Percentiles rank a stretch among this genome's conserved stretches.
phyloP scores from a whole-genome alignment of 371 early-diverging fungal genomes.

The Mortierella sp. region DNA sequence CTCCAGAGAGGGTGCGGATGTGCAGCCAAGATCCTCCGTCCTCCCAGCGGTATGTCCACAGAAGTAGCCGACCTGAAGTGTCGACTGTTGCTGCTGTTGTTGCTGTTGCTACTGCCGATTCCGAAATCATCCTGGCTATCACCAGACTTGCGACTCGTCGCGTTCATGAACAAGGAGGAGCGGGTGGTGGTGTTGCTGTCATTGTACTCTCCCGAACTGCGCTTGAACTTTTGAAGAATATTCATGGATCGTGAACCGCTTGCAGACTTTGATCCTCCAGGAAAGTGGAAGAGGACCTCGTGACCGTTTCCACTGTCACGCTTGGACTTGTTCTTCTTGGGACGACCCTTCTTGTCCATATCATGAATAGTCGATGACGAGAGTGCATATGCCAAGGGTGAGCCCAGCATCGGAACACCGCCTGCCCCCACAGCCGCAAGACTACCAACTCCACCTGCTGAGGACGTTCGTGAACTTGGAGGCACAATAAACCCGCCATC shows the following conservation, averaged over 20 bases:
- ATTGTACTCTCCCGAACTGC: slow-evolving; percentile 15
- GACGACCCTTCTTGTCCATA: slow-evolving; percentile 24
- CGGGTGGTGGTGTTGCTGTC: slow-evolving; percentile 1
- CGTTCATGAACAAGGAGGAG: not conserved
- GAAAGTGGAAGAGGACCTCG: slow-evolving; percentile 17
- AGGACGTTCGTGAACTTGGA: not conserved
- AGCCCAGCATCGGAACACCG: slow-evolving; percentile 16
- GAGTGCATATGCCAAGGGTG: slow-evolving; percentile 40
- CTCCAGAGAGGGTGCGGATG: slow-evolving; percentile 58
- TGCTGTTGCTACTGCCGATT: not conserved
- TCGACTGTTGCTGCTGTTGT: not conserved
- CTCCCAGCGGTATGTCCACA: slow-evolving; percentile 5
- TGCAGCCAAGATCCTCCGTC: slow-evolving; percentile 23
- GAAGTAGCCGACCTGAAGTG: slow-evolving; percentile 26
- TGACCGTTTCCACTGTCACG: slow-evolving; percentile 3
- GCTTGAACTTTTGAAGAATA: slow-evolving; percentile 39
- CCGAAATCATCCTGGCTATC: not conserved
- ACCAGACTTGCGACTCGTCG: not conserved
- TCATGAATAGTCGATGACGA: slow-evolving; percentile 49
- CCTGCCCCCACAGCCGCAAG: slow-evolving; percentile 4
- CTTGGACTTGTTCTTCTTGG: slow-evolving; percentile 18
- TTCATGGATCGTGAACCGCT: slow-evolving; percentile 2
- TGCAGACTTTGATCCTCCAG: not conserved
- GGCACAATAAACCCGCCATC: slow-evolving; percentile 14
- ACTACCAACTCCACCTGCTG: not conserved